Base-by-base conservation (phyloP, 495 filamentous ascomycete species). In the Neurospora sublineolata region DNA sequence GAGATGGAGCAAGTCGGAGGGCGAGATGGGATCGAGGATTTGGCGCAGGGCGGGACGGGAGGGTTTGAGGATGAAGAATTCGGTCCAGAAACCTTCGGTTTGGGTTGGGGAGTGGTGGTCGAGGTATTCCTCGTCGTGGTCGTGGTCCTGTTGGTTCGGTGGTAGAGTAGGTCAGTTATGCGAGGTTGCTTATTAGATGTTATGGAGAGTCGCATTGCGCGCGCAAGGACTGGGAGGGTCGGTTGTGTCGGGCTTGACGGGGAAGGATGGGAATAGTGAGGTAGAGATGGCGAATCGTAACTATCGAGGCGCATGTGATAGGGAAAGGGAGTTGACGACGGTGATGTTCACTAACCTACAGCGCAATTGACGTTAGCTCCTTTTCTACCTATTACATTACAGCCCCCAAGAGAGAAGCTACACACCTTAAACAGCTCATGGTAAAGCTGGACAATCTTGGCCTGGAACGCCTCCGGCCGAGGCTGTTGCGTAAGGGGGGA, bases 401-500 rank as follows among this genome's bases (percentile, higher is more conserved):
- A 46, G 10, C 8, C 33, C 33, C 33, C 6, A 36, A 36, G 10
- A 38, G 30, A n/a, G 12, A 42, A 23, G 58, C 14, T 37, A 14
- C 79, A 70, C 85, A 97, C 94, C 85, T 89, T 90, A 82, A 99
- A 94, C 68, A 99, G 84, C 69, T 86, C 85, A 80, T 94, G 89
- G 80, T 99, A 99, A 41, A 98, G 88, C 75, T 90, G 86, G 42
- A 95, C 92, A 71, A 99, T 91, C 83, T 98, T 98, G 37, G 91
- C 96, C 81, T 95, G 89, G 79, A 99, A 97, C 58, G 88, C 86
- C 77, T 94, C 93, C 72, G 95, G 96, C 77, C 95, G 88, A 81
- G 87, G 88, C 85, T 97, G 94, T 82, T 94, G 94, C 30, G 94
- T 97, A 77, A 99, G 88, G 72, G 95, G 95, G 78, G 94, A 97